These are phyloP conservation scores for Nicotiana paniculata DNA, from an alignment of 257 asterid species.

Conservation along the genomic window DNA sequence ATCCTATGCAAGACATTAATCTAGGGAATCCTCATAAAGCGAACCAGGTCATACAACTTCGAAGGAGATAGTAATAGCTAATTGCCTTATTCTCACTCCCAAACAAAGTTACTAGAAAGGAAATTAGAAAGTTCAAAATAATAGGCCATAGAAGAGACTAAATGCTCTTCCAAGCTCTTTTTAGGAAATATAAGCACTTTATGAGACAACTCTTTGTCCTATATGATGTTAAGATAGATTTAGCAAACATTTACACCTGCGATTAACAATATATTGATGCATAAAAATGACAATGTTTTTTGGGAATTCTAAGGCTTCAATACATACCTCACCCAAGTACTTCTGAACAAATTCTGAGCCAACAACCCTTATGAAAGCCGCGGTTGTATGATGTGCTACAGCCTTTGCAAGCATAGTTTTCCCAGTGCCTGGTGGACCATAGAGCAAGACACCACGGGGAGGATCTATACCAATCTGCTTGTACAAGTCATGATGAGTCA, in stretches of 20 bases:
- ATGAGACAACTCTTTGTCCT: neutral
- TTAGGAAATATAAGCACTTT: neutral
- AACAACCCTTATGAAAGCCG: constrained; percentile 79
- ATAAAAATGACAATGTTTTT: neutral
- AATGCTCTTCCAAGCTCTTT: neutral
- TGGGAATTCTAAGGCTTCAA: neutral
- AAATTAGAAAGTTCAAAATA: neutral
- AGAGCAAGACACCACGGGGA: constrained; percentile 84
- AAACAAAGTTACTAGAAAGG: neutral
- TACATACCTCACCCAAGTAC: constrained; percentile 79
- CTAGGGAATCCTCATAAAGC: neutral
- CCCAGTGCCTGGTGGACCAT: constrained; percentile 90
- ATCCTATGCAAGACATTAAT: neutral
- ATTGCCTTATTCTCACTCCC: neutral
- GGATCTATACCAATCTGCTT: constrained; percentile 83
- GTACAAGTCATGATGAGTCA: constrained; percentile 79
- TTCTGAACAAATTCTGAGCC: constrained; percentile 90
- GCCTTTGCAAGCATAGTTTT: constrained; percentile 93
- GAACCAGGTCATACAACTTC: neutral
- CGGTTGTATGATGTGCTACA: constrained; percentile 80
- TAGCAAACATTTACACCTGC: neutral
- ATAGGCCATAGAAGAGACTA: neutral
- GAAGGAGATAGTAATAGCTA: neutral
- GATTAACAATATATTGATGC: neutral
- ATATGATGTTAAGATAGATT: neutral